These are phyloP conservation scores for Falciphora oryzae DNA, from an alignment of 2,329 filamentous ascomycete genomes.

Conservation along the genomic window DNA sequence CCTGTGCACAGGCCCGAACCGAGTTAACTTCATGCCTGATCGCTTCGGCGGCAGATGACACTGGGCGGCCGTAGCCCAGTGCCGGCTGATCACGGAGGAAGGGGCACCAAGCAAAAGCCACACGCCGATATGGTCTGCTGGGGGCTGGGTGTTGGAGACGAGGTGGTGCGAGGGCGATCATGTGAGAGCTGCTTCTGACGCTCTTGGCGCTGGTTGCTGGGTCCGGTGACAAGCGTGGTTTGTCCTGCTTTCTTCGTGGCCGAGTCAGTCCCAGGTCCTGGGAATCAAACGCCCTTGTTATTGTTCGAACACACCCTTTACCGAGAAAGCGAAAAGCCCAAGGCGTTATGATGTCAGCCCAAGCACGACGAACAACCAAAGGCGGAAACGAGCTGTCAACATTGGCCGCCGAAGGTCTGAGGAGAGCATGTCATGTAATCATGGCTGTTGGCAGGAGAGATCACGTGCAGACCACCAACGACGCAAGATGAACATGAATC, in stretches of 20 bases:
- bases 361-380: no score
- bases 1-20: no score
- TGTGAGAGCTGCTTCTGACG: neutral
- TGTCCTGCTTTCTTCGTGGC: neutral
- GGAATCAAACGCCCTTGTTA: neutral
- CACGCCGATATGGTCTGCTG: neutral
- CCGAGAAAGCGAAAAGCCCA: no score
- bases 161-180: neutral
- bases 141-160: neutral
- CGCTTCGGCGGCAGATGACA: neutral
- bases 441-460: neutral
- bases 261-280: neutral
- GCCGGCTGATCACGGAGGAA: no score
- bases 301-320: neutral
- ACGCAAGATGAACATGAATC: no score
- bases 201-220: neutral
- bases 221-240: neutral
- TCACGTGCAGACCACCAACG: neutral
- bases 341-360: neutral
- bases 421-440: neutral
- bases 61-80: neutral
- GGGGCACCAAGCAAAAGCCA: neutral
- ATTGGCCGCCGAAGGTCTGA: neutral
- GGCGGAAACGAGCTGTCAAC: neutral
- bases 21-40: no score